Evolutionary conservation across 2,329 filamentous ascomycete species (phyloP).

Genomic region (Alternaria arbusti): DNA sequence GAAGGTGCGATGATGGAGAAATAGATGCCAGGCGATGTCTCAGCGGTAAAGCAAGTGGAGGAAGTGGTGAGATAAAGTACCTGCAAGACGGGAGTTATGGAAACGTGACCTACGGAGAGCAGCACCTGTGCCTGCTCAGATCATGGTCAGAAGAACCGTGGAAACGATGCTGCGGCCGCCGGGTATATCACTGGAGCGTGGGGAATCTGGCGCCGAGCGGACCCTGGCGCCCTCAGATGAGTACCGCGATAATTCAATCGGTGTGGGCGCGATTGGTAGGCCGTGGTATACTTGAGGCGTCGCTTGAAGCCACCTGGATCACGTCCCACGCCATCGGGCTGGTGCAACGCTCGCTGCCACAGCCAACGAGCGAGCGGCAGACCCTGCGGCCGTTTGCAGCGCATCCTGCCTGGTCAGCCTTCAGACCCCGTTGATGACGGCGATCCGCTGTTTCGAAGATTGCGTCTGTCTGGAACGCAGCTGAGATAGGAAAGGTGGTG

Average conservation of each 20-base stretch:
- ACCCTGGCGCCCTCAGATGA: slow-evolving; percentile 17
- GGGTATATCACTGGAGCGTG: slow-evolving; percentile 14
- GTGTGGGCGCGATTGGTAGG: not conserved
- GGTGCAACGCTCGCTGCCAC: slow-evolving; percentile 9
- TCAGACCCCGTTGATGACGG: slow-evolving; percentile 13
- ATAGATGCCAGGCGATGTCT: not conserved
- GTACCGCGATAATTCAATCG: slow-evolving; percentile 5
- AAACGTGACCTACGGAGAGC: not conserved
- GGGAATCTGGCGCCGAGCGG: slow-evolving; percentile 15
- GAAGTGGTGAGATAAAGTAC: not conserved
- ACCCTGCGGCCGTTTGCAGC: not conserved
- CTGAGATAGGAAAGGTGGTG: slow-evolving; percentile 18
- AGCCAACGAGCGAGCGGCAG: slow-evolving; percentile 4
- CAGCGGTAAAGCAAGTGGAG: not conserved
- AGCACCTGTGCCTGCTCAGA: slow-evolving; percentile 2
- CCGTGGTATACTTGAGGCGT: not conserved
- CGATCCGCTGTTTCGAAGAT: slow-evolving; percentile 4
- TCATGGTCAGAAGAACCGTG: slow-evolving; percentile 9
- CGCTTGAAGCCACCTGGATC: not conserved
- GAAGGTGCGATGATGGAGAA: not conserved
- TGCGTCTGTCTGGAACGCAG: slow-evolving; percentile 14
- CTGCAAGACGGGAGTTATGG: not conserved
- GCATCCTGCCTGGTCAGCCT: not conserved
- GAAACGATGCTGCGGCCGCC: slow-evolving; percentile 17
- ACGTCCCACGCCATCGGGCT: not conserved